Conservation (phyloP, 306 rosid genomes). For the Medicago arabica region DNA sequence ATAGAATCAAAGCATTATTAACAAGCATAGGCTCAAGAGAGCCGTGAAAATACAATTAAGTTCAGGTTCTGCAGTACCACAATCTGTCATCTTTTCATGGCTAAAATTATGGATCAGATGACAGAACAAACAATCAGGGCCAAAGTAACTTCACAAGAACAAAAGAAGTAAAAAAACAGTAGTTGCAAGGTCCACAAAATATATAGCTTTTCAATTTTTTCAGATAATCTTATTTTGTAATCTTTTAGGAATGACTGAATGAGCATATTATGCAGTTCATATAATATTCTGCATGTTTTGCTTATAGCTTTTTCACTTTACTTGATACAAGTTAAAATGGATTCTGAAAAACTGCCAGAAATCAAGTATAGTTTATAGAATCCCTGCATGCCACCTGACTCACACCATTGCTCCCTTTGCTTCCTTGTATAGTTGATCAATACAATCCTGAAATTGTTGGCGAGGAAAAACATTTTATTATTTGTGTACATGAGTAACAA, state of each 20-base stretch:
- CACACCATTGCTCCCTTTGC: conserved; percentile 53
- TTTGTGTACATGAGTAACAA: too few species aligned
- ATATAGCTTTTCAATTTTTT: background rate
- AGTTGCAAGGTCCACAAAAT: conserved; percentile 8
- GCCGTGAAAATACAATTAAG: background rate
- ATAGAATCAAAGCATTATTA: background rate
- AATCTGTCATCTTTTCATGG: background rate
- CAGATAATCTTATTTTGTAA: conserved; percentile 20
- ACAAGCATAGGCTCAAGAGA: conserved; percentile 11
- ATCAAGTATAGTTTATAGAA: conserved; percentile 20
- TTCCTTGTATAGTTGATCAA: conserved; percentile 69
- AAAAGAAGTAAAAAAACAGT: background rate
- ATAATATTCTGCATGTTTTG: background rate
- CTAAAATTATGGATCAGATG: background rate
- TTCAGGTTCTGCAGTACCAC: background rate
- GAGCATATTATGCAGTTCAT: background rate
- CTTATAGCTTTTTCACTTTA: conserved; percentile 21
- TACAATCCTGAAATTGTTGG: conserved; percentile 53
- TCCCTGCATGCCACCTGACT: conserved; percentile 24
- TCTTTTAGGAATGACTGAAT: conserved; percentile 18
- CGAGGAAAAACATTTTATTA: background rate
- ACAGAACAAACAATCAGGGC: background rate
- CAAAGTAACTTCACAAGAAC: background rate
- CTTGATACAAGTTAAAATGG: conserved; percentile 14
- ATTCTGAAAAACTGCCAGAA: conserved; percentile 27